Evolutionary conservation across 495 filamentous ascomycete genomes (phyloP).

Genomic region (Jackrogersella multiformis): DNA sequence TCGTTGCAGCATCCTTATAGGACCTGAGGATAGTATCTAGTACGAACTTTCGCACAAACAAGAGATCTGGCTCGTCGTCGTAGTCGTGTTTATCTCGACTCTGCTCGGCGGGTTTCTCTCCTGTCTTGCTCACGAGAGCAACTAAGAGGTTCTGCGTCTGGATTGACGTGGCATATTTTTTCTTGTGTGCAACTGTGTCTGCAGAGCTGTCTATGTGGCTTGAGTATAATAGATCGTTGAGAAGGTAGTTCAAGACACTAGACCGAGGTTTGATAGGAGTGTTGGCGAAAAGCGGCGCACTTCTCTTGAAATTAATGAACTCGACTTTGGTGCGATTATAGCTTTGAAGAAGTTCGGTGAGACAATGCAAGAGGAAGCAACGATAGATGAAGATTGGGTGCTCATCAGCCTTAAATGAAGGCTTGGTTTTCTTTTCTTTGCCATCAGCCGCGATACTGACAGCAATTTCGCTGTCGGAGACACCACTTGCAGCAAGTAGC

Average conservation of each 20-base stretch:
- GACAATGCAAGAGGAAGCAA: conserved; percentile 91
- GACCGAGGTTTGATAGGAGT: conserved; percentile 95
- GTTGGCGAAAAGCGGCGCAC: conserved; percentile 76
- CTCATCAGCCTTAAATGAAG: conserved; percentile 86
- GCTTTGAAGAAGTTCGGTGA: conserved; percentile 90
- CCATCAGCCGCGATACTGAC: conserved; percentile 49
- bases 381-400: conserved; percentile 97
- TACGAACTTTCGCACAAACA: conserved; percentile 93
- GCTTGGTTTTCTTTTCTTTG: conserved; percentile 77
- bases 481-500: conserved; percentile 39
- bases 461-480: conserved; percentile 33
- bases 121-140: conserved; percentile 86
- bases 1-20: conserved; percentile 86
- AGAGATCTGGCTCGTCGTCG: conserved; percentile 85
- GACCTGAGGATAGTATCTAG: conserved; percentile 91
- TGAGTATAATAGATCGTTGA: conserved; percentile 83
- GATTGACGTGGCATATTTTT: conserved; percentile 80
- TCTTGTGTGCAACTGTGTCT: conserved; percentile 79
- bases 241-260: conserved; percentile 89
- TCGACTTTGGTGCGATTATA: conserved; percentile 96
- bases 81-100: conserved; percentile 63
- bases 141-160: conserved; percentile 88
- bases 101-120: conserved; percentile 70
- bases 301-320: conserved; percentile 97
- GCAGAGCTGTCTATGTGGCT: conserved; percentile 73